A percentile compares a stretch with the other conserved stretches of the same genome.
These are phyloP conservation scores for Pestalotiopsis sp. DNA, from an alignment of 2,329 filamentous ascomycete species.

Conservation along the genomic window DNA sequence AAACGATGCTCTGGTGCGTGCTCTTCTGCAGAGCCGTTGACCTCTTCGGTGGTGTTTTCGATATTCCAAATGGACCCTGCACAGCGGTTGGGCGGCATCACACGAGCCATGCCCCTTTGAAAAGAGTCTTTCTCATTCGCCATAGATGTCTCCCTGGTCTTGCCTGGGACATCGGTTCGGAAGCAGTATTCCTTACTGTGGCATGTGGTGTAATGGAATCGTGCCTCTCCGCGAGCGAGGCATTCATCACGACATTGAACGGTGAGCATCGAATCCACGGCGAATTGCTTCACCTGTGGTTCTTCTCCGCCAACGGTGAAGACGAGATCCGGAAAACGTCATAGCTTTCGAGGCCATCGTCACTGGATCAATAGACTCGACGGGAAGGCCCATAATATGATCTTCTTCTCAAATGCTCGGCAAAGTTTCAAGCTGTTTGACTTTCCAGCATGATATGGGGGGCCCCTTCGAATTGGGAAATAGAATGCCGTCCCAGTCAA, in stretches of 20 bases:
- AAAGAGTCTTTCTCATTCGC: not conserved
- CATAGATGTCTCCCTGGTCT: not conserved
- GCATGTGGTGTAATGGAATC: too few relatives aligned
- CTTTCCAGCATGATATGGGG: not conserved
- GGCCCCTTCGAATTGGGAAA: not conserved
- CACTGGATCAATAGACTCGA: not conserved
- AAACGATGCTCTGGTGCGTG: too few relatives aligned
- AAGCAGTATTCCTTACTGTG: not conserved
- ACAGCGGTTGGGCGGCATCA: not conserved
- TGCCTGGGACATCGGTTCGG: not conserved
- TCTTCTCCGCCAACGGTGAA: not conserved
- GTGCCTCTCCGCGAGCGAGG: too few relatives aligned
- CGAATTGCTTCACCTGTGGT: not conserved
- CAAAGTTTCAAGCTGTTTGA: not conserved
- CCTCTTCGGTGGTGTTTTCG: not conserved
- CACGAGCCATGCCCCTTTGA: not conserved
- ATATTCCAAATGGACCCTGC: not conserved
- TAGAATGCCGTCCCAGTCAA: not conserved
- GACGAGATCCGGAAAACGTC: not conserved
- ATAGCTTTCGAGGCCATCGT: not conserved
- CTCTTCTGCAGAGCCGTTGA: too few relatives aligned
- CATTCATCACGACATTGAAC: too few relatives aligned
- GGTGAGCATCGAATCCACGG: not conserved
- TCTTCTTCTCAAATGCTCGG: not conserved
- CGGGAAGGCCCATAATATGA: not conserved